Conservation (phyloP, 228 moss, liverwort and hornwort species). For the Sphagnum fallax region DNA sequence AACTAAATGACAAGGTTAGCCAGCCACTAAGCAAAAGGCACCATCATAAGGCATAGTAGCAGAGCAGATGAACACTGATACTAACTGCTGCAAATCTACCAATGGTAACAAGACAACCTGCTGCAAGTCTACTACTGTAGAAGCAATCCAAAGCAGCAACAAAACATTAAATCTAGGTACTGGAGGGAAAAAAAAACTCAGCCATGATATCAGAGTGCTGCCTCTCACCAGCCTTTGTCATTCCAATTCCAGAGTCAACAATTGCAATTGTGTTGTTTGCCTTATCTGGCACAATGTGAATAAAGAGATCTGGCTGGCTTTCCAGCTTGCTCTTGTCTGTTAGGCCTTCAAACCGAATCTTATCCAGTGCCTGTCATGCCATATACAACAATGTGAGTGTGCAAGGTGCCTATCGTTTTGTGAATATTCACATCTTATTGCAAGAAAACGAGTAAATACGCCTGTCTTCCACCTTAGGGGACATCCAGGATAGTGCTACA, state of each 20-base stretch:
- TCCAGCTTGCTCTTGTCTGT: conserved; percentile 23
- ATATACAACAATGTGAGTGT: neutral
- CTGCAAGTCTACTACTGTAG: too few species aligned
- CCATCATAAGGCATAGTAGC: neutral
- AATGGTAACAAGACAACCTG: too few species aligned
- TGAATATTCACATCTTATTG: neutral
- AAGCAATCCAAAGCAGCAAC: too few species aligned
- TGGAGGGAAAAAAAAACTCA: too few species aligned
- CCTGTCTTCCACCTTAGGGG: neutral
- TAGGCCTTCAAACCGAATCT: conserved; percentile 14
- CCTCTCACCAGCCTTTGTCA: conserved; percentile 13
- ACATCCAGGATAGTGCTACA: neutral
- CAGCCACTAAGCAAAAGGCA: neutral
- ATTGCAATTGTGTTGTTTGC: conserved; percentile 10
- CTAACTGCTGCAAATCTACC: neutral
- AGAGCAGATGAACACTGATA: neutral
- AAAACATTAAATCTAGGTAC: too few species aligned
- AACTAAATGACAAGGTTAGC: neutral
- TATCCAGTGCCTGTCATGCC: conserved; percentile 8
- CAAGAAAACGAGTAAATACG: neutral
- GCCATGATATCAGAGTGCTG: too few species aligned
- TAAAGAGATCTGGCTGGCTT: conserved; percentile 14
- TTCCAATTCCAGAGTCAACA: conserved; percentile 15
- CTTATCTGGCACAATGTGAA: conserved; percentile 18
- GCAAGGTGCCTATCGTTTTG: neutral